Conservation (phyloP, 108 stramenopile genomes). For the Nitzschia sp. region DNA sequence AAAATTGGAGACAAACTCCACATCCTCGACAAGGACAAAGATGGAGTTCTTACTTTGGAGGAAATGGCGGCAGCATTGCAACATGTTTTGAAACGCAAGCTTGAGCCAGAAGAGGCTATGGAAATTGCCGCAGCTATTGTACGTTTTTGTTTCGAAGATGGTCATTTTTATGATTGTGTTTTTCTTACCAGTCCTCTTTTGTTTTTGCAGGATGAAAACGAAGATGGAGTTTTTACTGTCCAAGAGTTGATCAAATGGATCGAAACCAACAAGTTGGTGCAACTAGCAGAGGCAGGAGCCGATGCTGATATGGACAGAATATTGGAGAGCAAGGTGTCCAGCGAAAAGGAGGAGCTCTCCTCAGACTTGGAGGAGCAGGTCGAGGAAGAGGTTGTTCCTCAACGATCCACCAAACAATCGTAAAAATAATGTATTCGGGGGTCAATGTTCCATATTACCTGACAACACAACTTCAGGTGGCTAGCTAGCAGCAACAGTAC, state of each 20-base stretch:
- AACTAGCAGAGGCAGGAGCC: constrained; percentile 81
- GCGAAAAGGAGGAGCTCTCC: neutral
- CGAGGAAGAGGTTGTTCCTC: too few relatives aligned
- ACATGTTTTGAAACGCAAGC: constrained; percentile 71
- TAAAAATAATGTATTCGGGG: too few relatives aligned
- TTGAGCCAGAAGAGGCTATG: constrained; percentile 79
- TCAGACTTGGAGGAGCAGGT: neutral
- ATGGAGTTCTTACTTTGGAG: constrained; percentile 82
- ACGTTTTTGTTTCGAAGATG: constrained; percentile 3
- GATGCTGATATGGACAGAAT: constrained; percentile 81
- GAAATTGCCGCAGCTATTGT: constrained; percentile 78
- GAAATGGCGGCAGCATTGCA: constrained; percentile 83
- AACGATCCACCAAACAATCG: too few relatives aligned
- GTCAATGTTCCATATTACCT: too few relatives aligned
- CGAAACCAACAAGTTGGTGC: constrained; percentile 74
- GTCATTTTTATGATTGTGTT: too few relatives aligned
- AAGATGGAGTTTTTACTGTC: constrained; percentile 76
- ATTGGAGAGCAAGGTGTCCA: constrained; percentile 37
- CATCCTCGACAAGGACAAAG: constrained; percentile 93
- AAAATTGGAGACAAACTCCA: constrained; percentile 96
- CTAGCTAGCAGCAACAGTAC: too few relatives aligned
- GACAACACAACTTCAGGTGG: too few relatives aligned
- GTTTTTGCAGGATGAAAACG: constrained; percentile 58
- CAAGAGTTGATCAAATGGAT: constrained; percentile 79
- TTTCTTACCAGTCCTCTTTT: too few relatives aligned